phyloP scores from a whole-genome alignment of 176 grass and related monocot genomes.

The Oropetium thomaeum region DNA sequence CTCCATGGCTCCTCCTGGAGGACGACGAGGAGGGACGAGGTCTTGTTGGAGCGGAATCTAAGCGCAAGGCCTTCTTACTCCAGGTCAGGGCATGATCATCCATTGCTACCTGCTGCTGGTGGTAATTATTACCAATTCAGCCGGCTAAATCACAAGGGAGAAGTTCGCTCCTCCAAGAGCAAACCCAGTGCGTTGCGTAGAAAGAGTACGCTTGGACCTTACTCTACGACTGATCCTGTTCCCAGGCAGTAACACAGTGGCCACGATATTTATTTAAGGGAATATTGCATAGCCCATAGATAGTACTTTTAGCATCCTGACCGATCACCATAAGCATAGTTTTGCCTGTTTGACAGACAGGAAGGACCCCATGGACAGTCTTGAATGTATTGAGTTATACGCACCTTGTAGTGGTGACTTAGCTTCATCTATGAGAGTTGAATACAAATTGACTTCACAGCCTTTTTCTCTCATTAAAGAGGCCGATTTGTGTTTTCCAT shows the following conservation, averaged over 20 bases:
- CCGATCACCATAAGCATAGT: background rate
- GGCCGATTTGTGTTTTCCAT: slow-evolving; percentile 13
- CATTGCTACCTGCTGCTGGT: background rate
- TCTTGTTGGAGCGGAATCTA: slow-evolving; percentile 61
- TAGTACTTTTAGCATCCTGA: background rate
- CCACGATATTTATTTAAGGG: background rate
- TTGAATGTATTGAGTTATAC: slow-evolving; percentile 28
- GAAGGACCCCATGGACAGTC: too few species aligned
- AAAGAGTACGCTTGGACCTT: slow-evolving; percentile 46
- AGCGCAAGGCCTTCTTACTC: slow-evolving; percentile 52
- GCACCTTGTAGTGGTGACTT: background rate
- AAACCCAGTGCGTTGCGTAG: slow-evolving; percentile 17
- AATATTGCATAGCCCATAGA: slow-evolving; percentile 23
- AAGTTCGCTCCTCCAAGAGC: slow-evolving; percentile 29
- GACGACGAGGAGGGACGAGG: slow-evolving; percentile 65
- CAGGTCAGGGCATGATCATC: slow-evolving; percentile 30
- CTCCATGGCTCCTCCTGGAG: slow-evolving; percentile 26
- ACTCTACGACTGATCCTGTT: slow-evolving; percentile 40
- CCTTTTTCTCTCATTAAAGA: slow-evolving; percentile 5
- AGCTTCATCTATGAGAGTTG: slow-evolving; percentile 20
- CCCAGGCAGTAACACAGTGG: background rate
- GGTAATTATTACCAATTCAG: slow-evolving; percentile 28
- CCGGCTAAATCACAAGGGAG: slow-evolving; percentile 39
- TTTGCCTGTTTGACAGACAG: background rate
- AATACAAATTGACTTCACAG: slow-evolving; percentile 27